Base-by-base conservation (phyloP, 768 basidiomycete genomes). In the Gyrodon lividus region DNA sequence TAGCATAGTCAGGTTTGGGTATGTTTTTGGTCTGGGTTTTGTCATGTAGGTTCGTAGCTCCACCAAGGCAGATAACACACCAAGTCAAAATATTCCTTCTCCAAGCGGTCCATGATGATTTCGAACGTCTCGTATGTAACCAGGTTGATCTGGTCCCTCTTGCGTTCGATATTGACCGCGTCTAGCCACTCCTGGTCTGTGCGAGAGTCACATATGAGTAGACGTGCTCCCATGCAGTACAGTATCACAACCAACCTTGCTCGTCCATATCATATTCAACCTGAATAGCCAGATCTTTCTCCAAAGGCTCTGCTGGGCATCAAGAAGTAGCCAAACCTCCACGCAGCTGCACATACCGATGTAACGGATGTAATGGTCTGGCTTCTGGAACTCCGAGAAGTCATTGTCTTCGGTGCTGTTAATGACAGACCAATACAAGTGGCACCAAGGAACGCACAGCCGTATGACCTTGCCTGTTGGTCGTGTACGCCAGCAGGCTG, bases 221-320 rank as follows among this genome's bases (percentile, higher is more conserved):
- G 39, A 49, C 44, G 22, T 13, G 45, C 39, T 26, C 31, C 17
- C 24, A 35, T 17, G 39, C 16, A 48, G 34, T 6, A 20, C 33
- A 16, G 38, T 46, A 17, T 10, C 30, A 16, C 10, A 17, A 60
- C 75, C 17, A 33, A 88, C 93, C 95, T 82, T 98, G 95, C 65
- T 98, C 97, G 64, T 98, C 97, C 94, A 99, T 98, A 65, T 98
- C 97, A 75, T 99, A 99, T 69, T 98, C 97, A 20, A 99, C 96
- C 59, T 96, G 93, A 34, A 83, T 81, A 6, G 88, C 87, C 16
- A 98, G 81, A 58, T 99, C 97, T 42, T 82, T 84, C 66, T 99
- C 96, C 58, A 97, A 74, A 0, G 96, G 96, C 62, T 97, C 94
- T 92, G 63, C 20, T 23, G 42, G 42, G 30, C 38, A 23, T 58